Evolutionary conservation across 108 stramenopile genomes (phyloP).

Genomic region (Fistulifera pelliculosa): DNA sequence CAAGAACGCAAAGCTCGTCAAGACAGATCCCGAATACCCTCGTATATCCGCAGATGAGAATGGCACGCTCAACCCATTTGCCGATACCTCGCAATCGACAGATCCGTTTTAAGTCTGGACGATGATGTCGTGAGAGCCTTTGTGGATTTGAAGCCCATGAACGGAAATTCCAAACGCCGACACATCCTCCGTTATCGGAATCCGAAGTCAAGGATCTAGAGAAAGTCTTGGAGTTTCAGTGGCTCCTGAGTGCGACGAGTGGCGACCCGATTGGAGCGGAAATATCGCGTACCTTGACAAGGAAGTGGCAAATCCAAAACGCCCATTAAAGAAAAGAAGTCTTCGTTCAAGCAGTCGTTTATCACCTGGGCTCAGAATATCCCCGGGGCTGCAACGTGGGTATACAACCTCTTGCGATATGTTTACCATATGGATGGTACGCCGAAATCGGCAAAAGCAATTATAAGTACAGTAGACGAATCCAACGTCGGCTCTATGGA

Average conservation of each 20-base stretch:
- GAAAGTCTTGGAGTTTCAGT: slow-evolving; percentile 15
- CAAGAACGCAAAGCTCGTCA: too few species aligned
- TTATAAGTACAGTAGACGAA: slow-evolving; percentile 38
- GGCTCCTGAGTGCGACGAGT: slow-evolving; percentile 9
- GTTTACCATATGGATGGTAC: slow-evolving; percentile 57
- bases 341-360: slow-evolving; percentile 15
- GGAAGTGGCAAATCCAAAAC: slow-evolving; percentile 48
- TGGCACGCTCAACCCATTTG: too few species aligned
- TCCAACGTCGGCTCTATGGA: slow-evolving; percentile 11
- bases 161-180: too few species aligned
- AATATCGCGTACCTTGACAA: slow-evolving; percentile 52
- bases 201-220: slow-evolving; percentile 24
- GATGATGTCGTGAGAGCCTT: too few species aligned
- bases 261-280: slow-evolving; percentile 76
- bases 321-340: slow-evolving; percentile 16
- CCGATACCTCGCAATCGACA: too few species aligned
- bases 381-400: slow-evolving; percentile 36
- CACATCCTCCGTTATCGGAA: too few species aligned
- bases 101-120: too few species aligned
- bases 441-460: slow-evolving; percentile 49
- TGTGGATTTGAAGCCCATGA: too few species aligned
- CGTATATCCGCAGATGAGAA: too few species aligned
- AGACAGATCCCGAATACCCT: too few species aligned
- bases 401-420: slow-evolving; percentile 35
- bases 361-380: slow-evolving; percentile 36